Base-by-base conservation (phyloP, 331 rosid genomes). In the Dryas integrifolia region DNA sequence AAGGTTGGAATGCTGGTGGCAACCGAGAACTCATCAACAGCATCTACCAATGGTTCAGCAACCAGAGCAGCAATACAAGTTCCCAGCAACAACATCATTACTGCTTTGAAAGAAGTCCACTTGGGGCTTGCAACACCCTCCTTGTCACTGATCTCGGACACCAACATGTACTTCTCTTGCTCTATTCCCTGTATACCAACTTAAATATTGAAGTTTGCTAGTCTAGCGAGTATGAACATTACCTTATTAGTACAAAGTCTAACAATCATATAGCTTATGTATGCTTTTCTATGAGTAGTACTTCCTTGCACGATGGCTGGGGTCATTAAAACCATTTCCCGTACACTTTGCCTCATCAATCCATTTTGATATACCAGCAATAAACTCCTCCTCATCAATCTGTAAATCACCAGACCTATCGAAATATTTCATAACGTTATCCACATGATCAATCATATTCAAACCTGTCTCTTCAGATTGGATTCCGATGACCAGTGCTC, bases 31-130 rank as follows among this genome's bases (percentile, higher is more conserved):
- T 90, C 85, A 83, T 92, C 88, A 4, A 92, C 98, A 3, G 79
- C 93, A 61, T 89, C 97, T 65, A 92, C 93, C 68, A 92, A 67
- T 14, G 98, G 97, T 71, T 90, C 98, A 35, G 98, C 98, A 57
- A 83, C 84, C 10, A 78, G 83, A 55, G 88, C 97, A 8, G 97
- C 97, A 55, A 92, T 85, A 65, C 79, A 72, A 49, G 97, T 16
- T 67, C 98, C 98, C 2, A 92, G 61, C 48, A 90, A 6, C 67
- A 92, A 82, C 56, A 84, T 50, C 26, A 89, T 78, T 50, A 66
- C 83, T 58, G 97, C 96, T 82, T 86, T 90, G 72, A 83, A 38
- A 49, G 79, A 26, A 43, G 44, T 80, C 87, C 84, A 69, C 76
- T 67, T 77, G 53, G 81, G 69, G 77, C 44, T 73, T 58, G 45